Percentiles rank a stretch among this genome's conserved stretches.
Evolutionary conservation across 176 grass and related monocot genomes (phyloP).

Genomic region (Aegilops speltoides): DNA sequence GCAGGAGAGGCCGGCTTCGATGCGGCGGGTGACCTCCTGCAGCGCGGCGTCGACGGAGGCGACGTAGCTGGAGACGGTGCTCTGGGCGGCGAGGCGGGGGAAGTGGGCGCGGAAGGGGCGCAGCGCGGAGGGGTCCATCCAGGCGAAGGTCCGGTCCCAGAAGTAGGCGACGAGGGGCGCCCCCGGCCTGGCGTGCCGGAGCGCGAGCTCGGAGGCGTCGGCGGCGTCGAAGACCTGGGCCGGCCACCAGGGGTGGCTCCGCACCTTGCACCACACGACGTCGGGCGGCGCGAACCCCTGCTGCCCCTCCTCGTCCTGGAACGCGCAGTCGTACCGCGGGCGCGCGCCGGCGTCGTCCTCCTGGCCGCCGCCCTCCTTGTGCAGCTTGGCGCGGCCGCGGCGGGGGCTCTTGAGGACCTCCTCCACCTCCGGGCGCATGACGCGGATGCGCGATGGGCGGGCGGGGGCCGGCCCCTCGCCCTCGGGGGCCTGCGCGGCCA

Average conservation of each 20-base stretch:
- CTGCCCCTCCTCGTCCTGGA: slow-evolving; percentile 38
- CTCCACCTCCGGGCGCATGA: slow-evolving; percentile 39
- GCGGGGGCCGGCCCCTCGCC: neutral
- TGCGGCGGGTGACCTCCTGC: slow-evolving; percentile 53
- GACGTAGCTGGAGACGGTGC: slow-evolving; percentile 37
- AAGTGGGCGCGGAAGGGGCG: slow-evolving; percentile 66
- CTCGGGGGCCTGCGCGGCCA: slow-evolving; percentile 12
- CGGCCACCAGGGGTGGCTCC: slow-evolving; percentile 91
- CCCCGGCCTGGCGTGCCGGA: slow-evolving; percentile 40
- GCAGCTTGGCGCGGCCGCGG: slow-evolving; percentile 33
- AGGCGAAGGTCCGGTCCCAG: slow-evolving; percentile 79
- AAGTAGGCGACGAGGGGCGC: slow-evolving; percentile 72
- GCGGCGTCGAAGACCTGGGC: slow-evolving; percentile 70
- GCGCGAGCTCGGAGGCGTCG: slow-evolving; percentile 64
- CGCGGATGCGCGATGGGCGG: slow-evolving; percentile 40
- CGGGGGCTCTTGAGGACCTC: slow-evolving; percentile 38
- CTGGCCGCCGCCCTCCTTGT: neutral
- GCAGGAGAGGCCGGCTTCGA: slow-evolving; percentile 53
- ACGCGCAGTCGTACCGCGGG: slow-evolving; percentile 40
- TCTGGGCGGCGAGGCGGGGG: slow-evolving; percentile 40
- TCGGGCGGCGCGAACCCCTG: slow-evolving; percentile 37
- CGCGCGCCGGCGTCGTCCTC: neutral
- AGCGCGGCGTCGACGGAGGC: slow-evolving; percentile 52
- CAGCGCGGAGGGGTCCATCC: slow-evolving; percentile 56
- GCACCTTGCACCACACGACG: slow-evolving; percentile 84